Evolutionary conservation across 805 yeast genomes (phyloP).

Genomic region (Jamesozyma hellenica): DNA sequence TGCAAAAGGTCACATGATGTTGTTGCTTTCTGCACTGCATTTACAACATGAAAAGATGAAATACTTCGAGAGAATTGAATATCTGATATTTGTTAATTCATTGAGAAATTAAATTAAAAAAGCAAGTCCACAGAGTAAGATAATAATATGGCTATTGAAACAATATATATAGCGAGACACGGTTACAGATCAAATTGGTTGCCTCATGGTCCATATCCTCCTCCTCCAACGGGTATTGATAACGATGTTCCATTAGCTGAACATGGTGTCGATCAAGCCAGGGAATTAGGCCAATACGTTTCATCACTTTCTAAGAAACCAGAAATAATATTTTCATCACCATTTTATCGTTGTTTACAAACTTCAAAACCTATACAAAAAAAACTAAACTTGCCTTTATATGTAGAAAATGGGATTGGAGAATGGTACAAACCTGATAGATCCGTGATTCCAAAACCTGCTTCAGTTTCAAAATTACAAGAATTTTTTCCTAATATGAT

Average conservation of each 20-base stretch:
- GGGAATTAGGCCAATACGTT: slow-evolving; percentile 60
- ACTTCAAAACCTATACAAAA: slow-evolving; percentile 68
- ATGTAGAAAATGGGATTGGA: slow-evolving; percentile 76
- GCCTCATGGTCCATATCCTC: slow-evolving; percentile 56
- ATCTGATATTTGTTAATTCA: too few species aligned
- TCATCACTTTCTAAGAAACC: slow-evolving; percentile 39
- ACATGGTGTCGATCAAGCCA: slow-evolving; percentile 84
- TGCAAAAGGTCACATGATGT: too few species aligned
- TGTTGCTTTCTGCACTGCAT: too few species aligned
- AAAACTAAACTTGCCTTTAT: slow-evolving; percentile 47
- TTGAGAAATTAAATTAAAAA: too few species aligned
- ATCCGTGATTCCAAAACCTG: slow-evolving; percentile 62
- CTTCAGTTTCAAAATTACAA: slow-evolving; percentile 38
- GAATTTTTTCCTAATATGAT: slow-evolving; percentile 45
- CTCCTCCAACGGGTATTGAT: slow-evolving; percentile 81
- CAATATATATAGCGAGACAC: slow-evolving; percentile 72
- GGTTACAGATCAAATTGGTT: slow-evolving; percentile 91
- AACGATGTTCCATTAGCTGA: slow-evolving; percentile 84
- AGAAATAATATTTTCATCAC: slow-evolving; percentile 64
- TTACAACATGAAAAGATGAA: too few species aligned
- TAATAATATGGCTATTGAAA: slow-evolving; percentile 31
- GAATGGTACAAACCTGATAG: slow-evolving; percentile 85
- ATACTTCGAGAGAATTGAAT: too few species aligned
- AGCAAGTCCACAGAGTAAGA: too few species aligned
- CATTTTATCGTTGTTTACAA: slow-evolving; percentile 85